These are phyloP conservation scores for Globisporangium heterothallicum DNA, from an alignment of 352 stramenopile genomes.

Conservation along the genomic window DNA sequence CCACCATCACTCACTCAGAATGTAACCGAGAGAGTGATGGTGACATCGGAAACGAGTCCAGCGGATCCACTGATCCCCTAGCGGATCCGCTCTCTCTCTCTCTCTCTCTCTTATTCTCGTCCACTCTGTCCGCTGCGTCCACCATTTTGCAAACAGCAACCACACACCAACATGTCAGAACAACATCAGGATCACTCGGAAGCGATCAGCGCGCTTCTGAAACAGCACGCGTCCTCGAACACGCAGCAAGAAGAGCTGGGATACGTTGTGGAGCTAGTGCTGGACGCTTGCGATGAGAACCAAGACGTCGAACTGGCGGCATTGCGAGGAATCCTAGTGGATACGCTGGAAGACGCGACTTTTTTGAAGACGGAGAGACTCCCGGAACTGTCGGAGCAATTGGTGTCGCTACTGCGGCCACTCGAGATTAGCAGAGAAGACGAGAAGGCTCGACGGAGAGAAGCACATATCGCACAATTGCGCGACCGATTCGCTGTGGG, in stretches of 20 bases:
- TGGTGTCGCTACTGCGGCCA: constrained; percentile 15
- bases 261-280: constrained; percentile 60
- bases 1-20: constrained; percentile 5
- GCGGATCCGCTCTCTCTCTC: background rate
- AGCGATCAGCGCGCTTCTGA: constrained; percentile 21
- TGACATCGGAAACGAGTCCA: no score
- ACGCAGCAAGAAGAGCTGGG: constrained; percentile 38
- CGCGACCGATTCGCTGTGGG: constrained; percentile 46
- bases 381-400: constrained; percentile 17
- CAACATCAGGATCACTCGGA: constrained; percentile 2
- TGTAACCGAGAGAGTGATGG: constrained; percentile 1
- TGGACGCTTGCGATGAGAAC: constrained; percentile 40
- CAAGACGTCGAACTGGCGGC: constrained; percentile 8
- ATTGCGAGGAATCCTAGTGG: constrained; percentile 23
- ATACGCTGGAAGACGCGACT: constrained; percentile 38
- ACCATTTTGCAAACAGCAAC: constrained; percentile 8
- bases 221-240: constrained; percentile 10
- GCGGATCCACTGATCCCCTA: background rate
- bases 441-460: constrained; percentile 12
- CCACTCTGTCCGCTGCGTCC: no score
- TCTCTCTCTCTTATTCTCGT: no score
- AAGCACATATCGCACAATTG: constrained; percentile 17
- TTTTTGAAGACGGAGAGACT: constrained; percentile 28
- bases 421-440: constrained; percentile 17
- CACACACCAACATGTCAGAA: background rate